phyloP scores from a whole-genome alignment of 2,329 filamentous ascomycete species.

The Aspergillus nomiae region DNA sequence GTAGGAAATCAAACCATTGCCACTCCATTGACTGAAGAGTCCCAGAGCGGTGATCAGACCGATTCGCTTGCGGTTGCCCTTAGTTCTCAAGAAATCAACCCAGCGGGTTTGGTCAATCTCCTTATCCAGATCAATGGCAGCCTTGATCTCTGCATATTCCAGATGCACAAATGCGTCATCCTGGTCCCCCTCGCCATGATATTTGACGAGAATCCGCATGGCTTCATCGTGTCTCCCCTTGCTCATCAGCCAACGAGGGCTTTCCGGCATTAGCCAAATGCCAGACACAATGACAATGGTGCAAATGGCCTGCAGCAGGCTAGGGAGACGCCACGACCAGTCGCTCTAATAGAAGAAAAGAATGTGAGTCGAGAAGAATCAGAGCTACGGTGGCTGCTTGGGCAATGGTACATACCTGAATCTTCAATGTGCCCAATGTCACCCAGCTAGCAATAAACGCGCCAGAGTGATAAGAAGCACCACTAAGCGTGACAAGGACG shows the following conservation, averaged over 20 bases:
- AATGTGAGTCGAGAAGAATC: no score
- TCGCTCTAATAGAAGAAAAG: no score
- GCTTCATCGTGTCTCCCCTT: slow-evolving; percentile 1
- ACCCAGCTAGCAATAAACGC: slow-evolving; percentile 20
- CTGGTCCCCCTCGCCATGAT: slow-evolving; percentile 29
- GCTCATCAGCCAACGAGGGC: slow-evolving; percentile 14
- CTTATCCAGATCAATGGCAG: slow-evolving; percentile 25
- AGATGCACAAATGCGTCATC: no score
- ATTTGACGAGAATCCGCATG: slow-evolving; percentile 3
- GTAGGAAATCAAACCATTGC: slow-evolving; percentile 47
- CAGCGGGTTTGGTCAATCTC: no score
- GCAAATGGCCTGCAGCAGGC: slow-evolving; percentile 23
- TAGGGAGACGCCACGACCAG: slow-evolving; percentile 26
- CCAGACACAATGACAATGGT: slow-evolving; percentile 18
- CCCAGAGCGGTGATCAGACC: slow-evolving; percentile 54
- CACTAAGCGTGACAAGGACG: slow-evolving; percentile 8
- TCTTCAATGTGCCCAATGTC: no score
- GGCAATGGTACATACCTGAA: no score
- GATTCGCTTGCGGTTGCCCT: slow-evolving; percentile 56
- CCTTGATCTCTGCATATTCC: no score
- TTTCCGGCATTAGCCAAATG: slow-evolving; percentile 20
- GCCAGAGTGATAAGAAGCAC: slow-evolving; percentile 22
- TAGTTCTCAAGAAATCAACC: slow-evolving; percentile 36
- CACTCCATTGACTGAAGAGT: slow-evolving; percentile 60
- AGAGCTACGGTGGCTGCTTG: no score